Evolutionary conservation across 2,329 filamentous ascomycete species (phyloP).

Genomic region (Trichoderma aggressivum): DNA sequence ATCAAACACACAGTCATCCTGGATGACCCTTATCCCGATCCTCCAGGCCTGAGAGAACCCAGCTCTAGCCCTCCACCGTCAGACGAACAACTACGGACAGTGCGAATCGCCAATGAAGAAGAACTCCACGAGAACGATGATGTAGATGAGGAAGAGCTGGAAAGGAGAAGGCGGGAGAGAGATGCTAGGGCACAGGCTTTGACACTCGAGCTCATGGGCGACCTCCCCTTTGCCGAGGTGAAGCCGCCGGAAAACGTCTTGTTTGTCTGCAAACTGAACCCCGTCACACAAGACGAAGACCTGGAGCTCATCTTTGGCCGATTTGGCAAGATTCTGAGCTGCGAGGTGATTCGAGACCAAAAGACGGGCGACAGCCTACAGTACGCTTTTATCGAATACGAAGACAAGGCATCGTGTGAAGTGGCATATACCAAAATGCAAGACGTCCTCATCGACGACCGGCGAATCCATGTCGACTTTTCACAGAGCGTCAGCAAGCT

Average conservation of each 20-base stretch:
- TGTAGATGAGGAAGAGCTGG: slow-evolving; percentile 72
- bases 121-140: slow-evolving; percentile 69
- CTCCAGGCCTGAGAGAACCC: slow-evolving; percentile 70
- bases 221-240: slow-evolving; percentile 94
- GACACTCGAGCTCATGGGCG: slow-evolving; percentile 96
- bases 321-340: slow-evolving; percentile 91
- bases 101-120: slow-evolving; percentile 87
- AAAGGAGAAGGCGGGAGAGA: slow-evolving; percentile 77
- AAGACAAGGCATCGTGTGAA: slow-evolving; percentile 88
- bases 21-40: slow-evolving; percentile 89
- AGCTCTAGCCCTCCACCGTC: slow-evolving; percentile 76
- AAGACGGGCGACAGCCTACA: slow-evolving; percentile 93
- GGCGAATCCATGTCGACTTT: slow-evolving; percentile 97
- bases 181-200: slow-evolving; percentile 92
- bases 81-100: slow-evolving; percentile 82
- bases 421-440: slow-evolving; percentile 99
- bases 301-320: slow-evolving; percentile 94
- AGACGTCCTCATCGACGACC: slow-evolving; percentile 91
- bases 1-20: slow-evolving; percentile 90
- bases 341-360: slow-evolving; percentile 91
- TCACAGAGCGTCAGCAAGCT: slow-evolving; percentile 90
- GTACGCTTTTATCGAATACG: slow-evolving; percentile 97
- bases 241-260: slow-evolving; percentile 95
- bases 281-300: slow-evolving; percentile 91
- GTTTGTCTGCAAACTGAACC: slow-evolving; percentile 98